Percentiles rank a stretch among this genome's conserved stretches.
phyloP scores from a whole-genome alignment of 352 stramenopile species.

The Globisporangium carolinianum region DNA sequence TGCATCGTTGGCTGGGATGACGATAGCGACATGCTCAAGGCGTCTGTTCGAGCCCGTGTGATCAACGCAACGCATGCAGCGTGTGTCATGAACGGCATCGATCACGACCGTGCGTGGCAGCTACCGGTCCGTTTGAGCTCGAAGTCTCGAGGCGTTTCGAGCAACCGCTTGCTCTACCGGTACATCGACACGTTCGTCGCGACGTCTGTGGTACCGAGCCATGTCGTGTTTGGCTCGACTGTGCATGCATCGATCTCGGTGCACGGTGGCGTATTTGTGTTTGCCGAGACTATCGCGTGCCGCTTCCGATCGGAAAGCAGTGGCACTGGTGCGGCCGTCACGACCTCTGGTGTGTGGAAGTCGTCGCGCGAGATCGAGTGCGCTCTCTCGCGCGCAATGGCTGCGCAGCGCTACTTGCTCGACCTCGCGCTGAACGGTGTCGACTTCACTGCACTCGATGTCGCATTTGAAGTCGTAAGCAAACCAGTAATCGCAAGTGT shows the following conservation, averaged over 20 bases:
- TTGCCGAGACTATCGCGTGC: constrained; percentile 13
- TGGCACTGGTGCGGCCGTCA: not conserved
- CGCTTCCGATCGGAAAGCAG: constrained; percentile 8
- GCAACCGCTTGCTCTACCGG: constrained; percentile 34
- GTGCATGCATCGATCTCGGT: constrained; percentile 11
- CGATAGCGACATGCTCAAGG: constrained; percentile 17
- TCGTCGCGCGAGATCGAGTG: constrained; percentile 23
- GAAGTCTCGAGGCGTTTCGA: constrained; percentile 10
- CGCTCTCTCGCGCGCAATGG: constrained; percentile 4
- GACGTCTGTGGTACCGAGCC: constrained; percentile 16
- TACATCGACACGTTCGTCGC: constrained; percentile 20
- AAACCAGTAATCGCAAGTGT: constrained; percentile 16
- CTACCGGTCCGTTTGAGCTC: constrained; percentile 26
- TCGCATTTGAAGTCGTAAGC: constrained; percentile 18
- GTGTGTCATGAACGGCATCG: constrained; percentile 24
- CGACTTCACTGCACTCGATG: constrained; percentile 8
- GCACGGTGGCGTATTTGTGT: constrained; percentile 21
- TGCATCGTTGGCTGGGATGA: constrained; percentile 35
- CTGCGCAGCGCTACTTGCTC: constrained; percentile 15
- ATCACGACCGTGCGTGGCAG: constrained; percentile 12
- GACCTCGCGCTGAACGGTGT: constrained; percentile 22
- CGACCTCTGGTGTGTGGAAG: constrained; percentile 18
- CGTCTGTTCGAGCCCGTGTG: constrained; percentile 7
- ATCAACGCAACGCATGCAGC: constrained; percentile 21
- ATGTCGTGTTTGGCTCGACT: constrained; percentile 8